Conservation (phyloP, 2,329 filamentous ascomycete genomes). For the Didymella pomorum region DNA sequence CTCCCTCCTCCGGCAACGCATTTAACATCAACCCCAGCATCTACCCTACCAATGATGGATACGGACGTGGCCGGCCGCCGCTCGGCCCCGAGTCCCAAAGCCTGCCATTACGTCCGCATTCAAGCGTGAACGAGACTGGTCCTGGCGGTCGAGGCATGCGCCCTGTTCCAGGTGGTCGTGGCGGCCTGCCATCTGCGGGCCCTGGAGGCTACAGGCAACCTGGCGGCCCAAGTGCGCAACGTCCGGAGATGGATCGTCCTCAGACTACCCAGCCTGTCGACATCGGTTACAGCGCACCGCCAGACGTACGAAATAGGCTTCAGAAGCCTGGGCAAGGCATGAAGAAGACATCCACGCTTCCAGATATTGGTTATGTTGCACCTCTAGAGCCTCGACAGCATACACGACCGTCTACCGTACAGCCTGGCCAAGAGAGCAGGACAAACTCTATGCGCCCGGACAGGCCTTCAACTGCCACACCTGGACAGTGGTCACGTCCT, state of each 20-base stretch:
- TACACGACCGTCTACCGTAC: conserved; percentile 45
- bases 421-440: conserved; percentile 47
- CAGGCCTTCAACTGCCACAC: conserved; percentile 34
- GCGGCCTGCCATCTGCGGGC: conserved; percentile 42
- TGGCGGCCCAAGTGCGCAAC: conserved; percentile 49
- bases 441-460: conserved; percentile 35
- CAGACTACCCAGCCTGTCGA: conserved; percentile 53
- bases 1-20: conserved; percentile 54
- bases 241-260: conserved; percentile 48
- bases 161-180: conserved; percentile 38
- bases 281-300: conserved; percentile 53
- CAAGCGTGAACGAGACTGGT: conserved; percentile 48
- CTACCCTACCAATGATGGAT: conserved; percentile 44
- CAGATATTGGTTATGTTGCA: conserved; percentile 50
- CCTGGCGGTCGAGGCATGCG: conserved; percentile 42
- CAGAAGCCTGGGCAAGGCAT: conserved; percentile 48
- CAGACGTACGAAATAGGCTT: conserved; percentile 55
- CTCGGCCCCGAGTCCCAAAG: conserved; percentile 37
- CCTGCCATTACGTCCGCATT: conserved; percentile 49
- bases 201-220: conserved; percentile 49
- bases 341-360: conserved; percentile 45
- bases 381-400: conserved; percentile 49
- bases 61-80: conserved; percentile 42
- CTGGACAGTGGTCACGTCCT: conserved; percentile 27
- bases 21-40: conserved; percentile 61